Percentiles rank a stretch among this genome's conserved stretches.
These are phyloP conservation scores for Gaeumannomyces sp. DNA, from an alignment of 2,329 filamentous ascomycete genomes.

Conservation along the genomic window DNA sequence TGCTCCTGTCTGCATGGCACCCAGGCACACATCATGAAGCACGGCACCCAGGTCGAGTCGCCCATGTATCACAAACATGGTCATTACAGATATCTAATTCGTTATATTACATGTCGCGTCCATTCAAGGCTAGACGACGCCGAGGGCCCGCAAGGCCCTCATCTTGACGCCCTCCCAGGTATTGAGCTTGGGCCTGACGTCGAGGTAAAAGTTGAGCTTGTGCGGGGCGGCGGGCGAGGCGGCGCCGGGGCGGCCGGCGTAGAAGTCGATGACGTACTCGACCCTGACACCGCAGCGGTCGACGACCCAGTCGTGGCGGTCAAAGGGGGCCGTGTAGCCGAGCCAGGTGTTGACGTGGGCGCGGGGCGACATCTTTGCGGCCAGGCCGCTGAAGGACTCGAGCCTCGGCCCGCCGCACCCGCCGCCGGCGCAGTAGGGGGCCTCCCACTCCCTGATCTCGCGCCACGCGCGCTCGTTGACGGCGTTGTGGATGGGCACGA, in stretches of 20 bases:
- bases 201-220: constrained; percentile 55
- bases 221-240: not conserved
- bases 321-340: constrained; percentile 89
- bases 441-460: constrained; percentile 87
- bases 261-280: constrained; percentile 98
- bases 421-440: constrained; percentile 47
- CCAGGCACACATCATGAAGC: too few species aligned
- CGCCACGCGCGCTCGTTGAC: constrained; percentile 96
- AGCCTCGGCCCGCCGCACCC: constrained; percentile 67
- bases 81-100: not conserved
- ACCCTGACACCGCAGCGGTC: constrained; percentile 80
- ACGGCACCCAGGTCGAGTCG: too few species aligned
- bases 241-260: constrained; percentile 57
- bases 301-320: constrained; percentile 95
- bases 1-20: too few species aligned
- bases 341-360: constrained; percentile 76
- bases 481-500: constrained; percentile 96
- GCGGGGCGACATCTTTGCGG: constrained; percentile 65
- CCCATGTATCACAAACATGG: too few species aligned
- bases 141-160: constrained; percentile 46
- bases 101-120: not conserved
- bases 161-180: constrained; percentile 63
- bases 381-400: constrained; percentile 74
- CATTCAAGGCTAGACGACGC: constrained; percentile 33
- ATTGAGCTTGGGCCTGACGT: constrained; percentile 64